Base-by-base conservation (phyloP, 2,329 filamentous ascomycete genomes). In the Botrytis aclada region DNA sequence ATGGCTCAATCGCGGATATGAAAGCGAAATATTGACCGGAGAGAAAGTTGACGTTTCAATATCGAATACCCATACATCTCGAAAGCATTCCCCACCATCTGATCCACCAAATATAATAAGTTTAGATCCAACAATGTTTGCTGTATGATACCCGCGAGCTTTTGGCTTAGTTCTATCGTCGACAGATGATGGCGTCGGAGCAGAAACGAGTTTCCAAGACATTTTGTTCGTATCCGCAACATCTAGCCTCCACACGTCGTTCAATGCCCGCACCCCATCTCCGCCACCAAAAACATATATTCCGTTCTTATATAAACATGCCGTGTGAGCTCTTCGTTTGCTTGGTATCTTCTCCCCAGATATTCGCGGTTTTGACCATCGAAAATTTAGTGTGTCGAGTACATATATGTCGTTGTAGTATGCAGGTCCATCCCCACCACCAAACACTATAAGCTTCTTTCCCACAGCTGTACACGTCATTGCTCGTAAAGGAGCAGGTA, bases 321-420 rank as follows among this genome's bases (percentile, higher is more conserved):
- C 89, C 4, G 90, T 92, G 80, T 92, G 90, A 5, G 90, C 90
- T 69, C 90, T 84, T 34, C 90, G 85, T 76, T 88, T 88, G 72
- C 87, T 89, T 0, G 90, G 90, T 37, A 84, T 80, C 72, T 83
- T 84, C 75, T 90, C 88, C 45, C 89, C 88, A 62, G 76, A 78
- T 70, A 92, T 88, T 60, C 85, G 85, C 60, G 90, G 89, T 74
- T 86, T 87, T 58, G 86, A 87, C 89, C 90, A 92, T 32, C 88
- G 86, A 80, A 90, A 91, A 80, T 89, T 92, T 74, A 89, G 84
- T 34, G 90, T 92, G 79, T 92, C 90, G n/a, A 92, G 84, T 63
- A 92, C 88, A 79, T 92, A 92, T 32, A 92, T 87, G 77, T 92
- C 89, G 78, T 92, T 92, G 81, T 92, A 92, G 81, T 92, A 92